Evolutionary conservation across 2,329 filamentous ascomycete species (phyloP), one percentile per base, ranked within the genome.

Genomic region (Trichoderma sp.): DNA sequence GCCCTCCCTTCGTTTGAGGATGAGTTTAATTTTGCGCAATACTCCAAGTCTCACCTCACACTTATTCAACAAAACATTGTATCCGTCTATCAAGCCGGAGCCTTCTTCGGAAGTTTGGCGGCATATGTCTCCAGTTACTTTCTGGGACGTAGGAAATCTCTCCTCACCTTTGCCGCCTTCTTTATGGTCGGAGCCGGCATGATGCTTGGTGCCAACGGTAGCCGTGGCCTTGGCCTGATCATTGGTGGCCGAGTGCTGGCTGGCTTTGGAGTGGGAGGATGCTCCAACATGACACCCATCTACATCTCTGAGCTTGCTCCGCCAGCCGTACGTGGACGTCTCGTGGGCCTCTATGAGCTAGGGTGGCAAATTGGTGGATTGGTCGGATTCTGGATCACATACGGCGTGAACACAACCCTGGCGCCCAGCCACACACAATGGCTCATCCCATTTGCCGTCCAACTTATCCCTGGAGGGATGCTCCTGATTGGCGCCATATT

Each of bases 291-390:
- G 67, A 69, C 67, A 7, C 67, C 67, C 0, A 69, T 69, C 15
- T 69, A 69, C 67, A 69, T 69, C 57, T 69, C 67, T 53, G 67
- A 69, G 20, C 67, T 69, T 20, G 67, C 67, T 20, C 67, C 67
- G 39, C 67, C 67, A 28, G 67, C 67, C 20, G 67, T 69, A 8
- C 67, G 67, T 39, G 67, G 67, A 28, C 67, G 67, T 15, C 67
- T 69, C 26, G 67, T 69, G 2, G 67, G 67, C 26, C 57, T 69
- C 28, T 69, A 69, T 13, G 67, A 69, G 32, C 30, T 69, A 0
- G 67, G 67, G 15, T 69, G 67, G 67, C 67, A 69, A 61, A 62
- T 69, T n/a, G 67, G 67, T 8, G 67, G 67, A 20, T 6, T 69
- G 57, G 57, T 69, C 17, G 67, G 67, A 3, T 69, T 69, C 47